Evolutionary conservation across 257 asterid species (phyloP), one percentile per base, ranked within the genome.

Genomic region (Plectranthus barbatus): DNA sequence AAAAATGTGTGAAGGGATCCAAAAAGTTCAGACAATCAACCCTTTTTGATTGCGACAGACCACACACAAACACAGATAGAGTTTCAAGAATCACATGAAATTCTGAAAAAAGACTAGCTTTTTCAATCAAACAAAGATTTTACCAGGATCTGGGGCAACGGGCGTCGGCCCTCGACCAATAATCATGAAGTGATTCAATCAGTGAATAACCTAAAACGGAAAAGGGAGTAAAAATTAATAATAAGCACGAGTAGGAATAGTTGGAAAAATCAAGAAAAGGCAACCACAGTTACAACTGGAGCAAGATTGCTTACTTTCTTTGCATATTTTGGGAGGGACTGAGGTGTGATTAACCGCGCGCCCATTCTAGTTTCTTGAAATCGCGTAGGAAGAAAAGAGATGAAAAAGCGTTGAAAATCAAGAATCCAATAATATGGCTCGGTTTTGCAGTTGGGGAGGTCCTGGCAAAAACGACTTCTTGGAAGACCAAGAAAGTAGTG

Each of bases 141-240:
- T n/a, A 20, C 98, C 86, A 74, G 86, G 95, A 88, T 88, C 96
- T 81, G 85, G 84, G 91, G 96, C 84, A 84, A 84, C 46, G 79
- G 72, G 76, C 62, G 85, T 74, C 77, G 81, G 74, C 76, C 86
- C 77, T 80, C 85, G 64, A 64, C 54, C 67, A 60, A 60, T 67
- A 74, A 68, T 73, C 41, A 46, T 17, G 31, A 56, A 66, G 60
- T 31, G 39, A 66, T 52, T 51, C 56, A 60, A 62, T 47, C 68
- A 59, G n/a, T 44, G 49, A 23, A 39, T 66, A 29, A 54, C 63
- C 62, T 56, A 68, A 59, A 69, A 59, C 21, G 39, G 15, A n/a
- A 69, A 45, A 20, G 12, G 6, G n/a, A n/a, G n/a, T n/a, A n/a
- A n/a, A n/a, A n/a, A 31, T 4, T 6, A 56, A 37, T 10, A 21